phyloP scores from a whole-genome alignment of 2,329 filamentous ascomycete genomes.

The Septoria linicola region DNA sequence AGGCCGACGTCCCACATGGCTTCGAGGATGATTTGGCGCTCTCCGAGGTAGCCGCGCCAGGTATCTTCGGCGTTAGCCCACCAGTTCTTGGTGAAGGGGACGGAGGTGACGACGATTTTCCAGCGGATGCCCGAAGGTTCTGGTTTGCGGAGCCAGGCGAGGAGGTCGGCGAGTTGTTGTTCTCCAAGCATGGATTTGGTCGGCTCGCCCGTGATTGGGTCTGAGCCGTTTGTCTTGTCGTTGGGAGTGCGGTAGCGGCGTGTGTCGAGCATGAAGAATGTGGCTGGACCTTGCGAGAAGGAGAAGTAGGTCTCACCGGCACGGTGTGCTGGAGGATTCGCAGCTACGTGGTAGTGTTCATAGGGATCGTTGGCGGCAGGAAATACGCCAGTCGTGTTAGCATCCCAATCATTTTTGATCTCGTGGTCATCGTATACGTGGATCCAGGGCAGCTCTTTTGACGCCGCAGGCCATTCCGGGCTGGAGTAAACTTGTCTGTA shows the following conservation, averaged over 20 bases:
- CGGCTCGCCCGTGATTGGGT: slow-evolving; percentile 45
- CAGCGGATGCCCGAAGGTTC: slow-evolving; percentile 78
- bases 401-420: slow-evolving; percentile 89
- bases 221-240: slow-evolving; percentile 59
- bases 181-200: slow-evolving; percentile 83
- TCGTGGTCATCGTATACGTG: slow-evolving; percentile 97
- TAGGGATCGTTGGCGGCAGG: slow-evolving; percentile 78
- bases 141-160: slow-evolving; percentile 71
- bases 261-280: slow-evolving; percentile 94
- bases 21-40: slow-evolving; percentile 76
- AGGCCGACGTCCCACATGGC: slow-evolving; percentile 88
- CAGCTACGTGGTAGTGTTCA: slow-evolving; percentile 77
- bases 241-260: slow-evolving; percentile 75
- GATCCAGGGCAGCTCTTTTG: slow-evolving; percentile 87
- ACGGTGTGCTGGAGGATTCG: slow-evolving; percentile 70
- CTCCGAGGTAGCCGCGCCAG: slow-evolving; percentile 86
- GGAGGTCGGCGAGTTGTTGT: slow-evolving; percentile 74
- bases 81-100: slow-evolving; percentile 99
- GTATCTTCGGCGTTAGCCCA: slow-evolving; percentile 63
- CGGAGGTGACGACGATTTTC: slow-evolving; percentile 88
- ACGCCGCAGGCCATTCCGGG: slow-evolving; percentile 79
- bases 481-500: slow-evolving; percentile 96
- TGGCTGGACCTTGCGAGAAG: slow-evolving; percentile 85
- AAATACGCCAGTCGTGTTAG: slow-evolving; percentile 78
- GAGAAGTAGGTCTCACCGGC: slow-evolving; percentile 76